Evolutionary conservation across 169 alveolate genomes (phyloP).

Genomic region (Condylostoma magnum): DNA sequence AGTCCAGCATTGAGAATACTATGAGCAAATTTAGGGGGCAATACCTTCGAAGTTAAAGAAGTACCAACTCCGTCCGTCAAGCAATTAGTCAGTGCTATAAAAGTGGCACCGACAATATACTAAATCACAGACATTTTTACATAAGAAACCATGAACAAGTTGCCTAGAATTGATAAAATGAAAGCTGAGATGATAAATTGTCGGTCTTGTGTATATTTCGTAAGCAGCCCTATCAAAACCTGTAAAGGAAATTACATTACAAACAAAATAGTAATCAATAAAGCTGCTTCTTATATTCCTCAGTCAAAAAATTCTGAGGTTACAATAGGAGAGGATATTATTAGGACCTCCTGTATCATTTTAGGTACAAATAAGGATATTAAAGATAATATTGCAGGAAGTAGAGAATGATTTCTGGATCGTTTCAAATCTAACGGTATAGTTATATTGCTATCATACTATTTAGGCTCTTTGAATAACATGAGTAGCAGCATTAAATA

Average conservation of each 20-base stretch:
- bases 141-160: neutral
- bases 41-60: conserved; percentile 39
- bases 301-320: conserved; percentile 33
- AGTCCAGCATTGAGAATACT: conserved; percentile 44
- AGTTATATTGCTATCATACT: neutral
- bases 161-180: neutral
- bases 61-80: conserved; percentile 34
- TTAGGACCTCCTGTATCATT: conserved; percentile 29
- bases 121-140: neutral
- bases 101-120: conserved; percentile 19
- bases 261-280: conserved; percentile 16
- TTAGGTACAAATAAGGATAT: conserved; percentile 17
- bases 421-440: neutral
- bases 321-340: conserved; percentile 42
- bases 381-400: conserved; percentile 14
- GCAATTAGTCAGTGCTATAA: neutral
- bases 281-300: conserved; percentile 15
- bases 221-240: neutral
- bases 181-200: neutral
- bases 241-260: conserved; percentile 4
- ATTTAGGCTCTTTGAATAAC: conserved; percentile 33
- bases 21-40: conserved; percentile 23
- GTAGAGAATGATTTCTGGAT: neutral
- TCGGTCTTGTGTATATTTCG: conserved; percentile 4
- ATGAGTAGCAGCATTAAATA: conserved; percentile 27